A percentile compares a stretch with the other conserved stretches of the same genome.
phyloP scores from a whole-genome alignment of 257 asterid genomes.

The Petunia secreta region DNA sequence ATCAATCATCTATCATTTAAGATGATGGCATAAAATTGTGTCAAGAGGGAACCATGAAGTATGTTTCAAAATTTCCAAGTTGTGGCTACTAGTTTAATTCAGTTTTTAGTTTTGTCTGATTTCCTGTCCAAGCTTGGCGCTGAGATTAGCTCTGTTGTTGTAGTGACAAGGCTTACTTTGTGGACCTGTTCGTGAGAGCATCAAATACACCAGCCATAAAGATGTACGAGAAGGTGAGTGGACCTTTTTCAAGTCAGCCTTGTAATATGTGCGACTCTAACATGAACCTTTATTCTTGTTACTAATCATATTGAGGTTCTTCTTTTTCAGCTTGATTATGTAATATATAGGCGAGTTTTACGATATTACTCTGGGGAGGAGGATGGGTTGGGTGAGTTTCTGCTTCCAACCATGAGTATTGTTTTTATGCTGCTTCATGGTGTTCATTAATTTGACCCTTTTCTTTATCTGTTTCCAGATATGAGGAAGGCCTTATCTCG shows the following conservation, averaged over 20 bases:
- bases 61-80: not conserved
- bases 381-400: slow-evolving; percentile 86
- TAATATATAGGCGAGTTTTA: slow-evolving; percentile 87
- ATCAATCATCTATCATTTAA: not conserved
- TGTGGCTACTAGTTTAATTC: not conserved
- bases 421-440: not conserved
- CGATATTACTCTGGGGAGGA: slow-evolving; percentile 98
- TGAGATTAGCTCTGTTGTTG: slow-evolving; percentile 26
- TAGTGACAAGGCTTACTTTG: slow-evolving; percentile 92
- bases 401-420: not conserved
- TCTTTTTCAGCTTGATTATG: slow-evolving; percentile 73
- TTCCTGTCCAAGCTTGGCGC: not conserved
- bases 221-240: slow-evolving; percentile 95
- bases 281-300: not conserved
- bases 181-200: slow-evolving; percentile 97
- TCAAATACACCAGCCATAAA: slow-evolving; percentile 96
- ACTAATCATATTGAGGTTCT: not conserved
- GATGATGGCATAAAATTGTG: not conserved
- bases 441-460: not conserved
- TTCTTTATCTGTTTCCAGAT: slow-evolving; percentile 49
- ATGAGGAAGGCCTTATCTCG: slow-evolving; percentile 97
- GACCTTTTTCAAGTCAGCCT: not conserved
- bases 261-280: not conserved
- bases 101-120: not conserved
- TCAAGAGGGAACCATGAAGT: not conserved